These are phyloP conservation scores for Zygosaccharomyces pseudorouxii DNA, from an alignment of 805 yeast species.

Conservation along the genomic window DNA sequence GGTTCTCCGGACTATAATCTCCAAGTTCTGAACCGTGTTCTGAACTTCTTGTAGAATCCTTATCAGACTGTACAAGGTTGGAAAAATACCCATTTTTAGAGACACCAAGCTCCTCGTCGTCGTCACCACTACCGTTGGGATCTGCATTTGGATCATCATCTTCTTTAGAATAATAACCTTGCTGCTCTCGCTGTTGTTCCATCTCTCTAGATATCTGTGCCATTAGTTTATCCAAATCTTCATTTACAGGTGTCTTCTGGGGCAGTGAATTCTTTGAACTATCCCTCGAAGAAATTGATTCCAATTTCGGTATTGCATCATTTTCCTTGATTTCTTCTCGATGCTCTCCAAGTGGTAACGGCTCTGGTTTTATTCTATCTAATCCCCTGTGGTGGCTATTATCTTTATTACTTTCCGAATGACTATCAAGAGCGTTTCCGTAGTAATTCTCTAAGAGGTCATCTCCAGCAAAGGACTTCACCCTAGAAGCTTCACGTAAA, in stretches of 20 bases:
- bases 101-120: conserved; percentile 14
- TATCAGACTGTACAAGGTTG: conserved; percentile 12
- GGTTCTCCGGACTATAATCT: neutral
- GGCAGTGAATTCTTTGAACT: conserved; percentile 10
- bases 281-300: conserved; percentile 1
- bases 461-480: neutral
- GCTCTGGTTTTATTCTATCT: conserved; percentile 4
- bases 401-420: neutral
- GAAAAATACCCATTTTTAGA: conserved; percentile 25
- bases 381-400: neutral
- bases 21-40: neutral
- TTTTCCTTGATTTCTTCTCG: neutral
- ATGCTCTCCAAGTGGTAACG: conserved; percentile 5
- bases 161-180: neutral
- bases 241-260: conserved; percentile 20
- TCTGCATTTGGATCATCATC: conserved; percentile 7
- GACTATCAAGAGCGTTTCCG: neutral
- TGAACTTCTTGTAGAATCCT: neutral
- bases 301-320: conserved; percentile 4
- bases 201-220: conserved; percentile 32
- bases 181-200: conserved; percentile 18
- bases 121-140: neutral
- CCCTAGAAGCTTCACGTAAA: neutral
- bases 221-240: conserved; percentile 32
- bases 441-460: neutral